A percentile compares a stretch with the other conserved stretches of the same genome.
phyloP scores from a whole-genome alignment of 345 rosid genomes.

The Gossypium sturtianum region DNA sequence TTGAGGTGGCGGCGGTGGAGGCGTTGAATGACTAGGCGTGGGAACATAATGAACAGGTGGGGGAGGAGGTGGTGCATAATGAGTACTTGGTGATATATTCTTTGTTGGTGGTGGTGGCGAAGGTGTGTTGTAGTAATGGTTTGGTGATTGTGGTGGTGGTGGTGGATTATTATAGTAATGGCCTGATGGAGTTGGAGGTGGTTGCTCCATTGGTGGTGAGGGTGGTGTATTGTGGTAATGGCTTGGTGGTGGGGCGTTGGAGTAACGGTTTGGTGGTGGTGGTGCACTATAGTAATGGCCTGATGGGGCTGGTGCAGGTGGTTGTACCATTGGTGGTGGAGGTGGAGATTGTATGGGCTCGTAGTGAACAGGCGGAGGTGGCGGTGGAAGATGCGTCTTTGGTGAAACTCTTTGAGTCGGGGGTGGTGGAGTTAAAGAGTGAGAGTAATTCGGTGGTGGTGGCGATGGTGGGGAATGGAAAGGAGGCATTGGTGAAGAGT shows the following conservation, averaged over 20 bases:
- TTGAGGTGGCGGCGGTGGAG: constrained; percentile 25
- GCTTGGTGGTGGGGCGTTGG: constrained; percentile 17
- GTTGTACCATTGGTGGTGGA: too few relatives aligned
- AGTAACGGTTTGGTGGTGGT: constrained; percentile 29
- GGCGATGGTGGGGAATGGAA: constrained; percentile 20
- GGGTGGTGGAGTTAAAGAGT: constrained; percentile 21
- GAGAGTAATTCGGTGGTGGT: constrained; percentile 14
- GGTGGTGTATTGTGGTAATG: background rate
- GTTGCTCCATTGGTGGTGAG: background rate
- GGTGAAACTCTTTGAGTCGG: constrained; percentile 24
- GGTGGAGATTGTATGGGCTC: constrained; percentile 6
- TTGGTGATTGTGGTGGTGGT: background rate
- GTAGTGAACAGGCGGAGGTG: constrained; percentile 20
- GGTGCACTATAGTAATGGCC: background rate
- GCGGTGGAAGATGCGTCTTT: constrained; percentile 15
- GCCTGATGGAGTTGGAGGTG: background rate
- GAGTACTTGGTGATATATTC: constrained; percentile 16
- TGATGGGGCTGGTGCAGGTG: background rate
- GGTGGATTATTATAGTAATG: background rate
- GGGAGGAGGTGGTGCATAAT: constrained; percentile 35
- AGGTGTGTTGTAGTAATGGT: background rate
- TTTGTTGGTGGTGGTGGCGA: background rate
- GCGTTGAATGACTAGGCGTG: constrained; percentile 22
- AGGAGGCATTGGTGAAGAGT: constrained; percentile 30
- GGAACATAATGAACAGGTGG: constrained; percentile 19